These are phyloP conservation scores for Fragilaria radians DNA, from an alignment of 108 stramenopile species.

Conservation along the genomic window DNA sequence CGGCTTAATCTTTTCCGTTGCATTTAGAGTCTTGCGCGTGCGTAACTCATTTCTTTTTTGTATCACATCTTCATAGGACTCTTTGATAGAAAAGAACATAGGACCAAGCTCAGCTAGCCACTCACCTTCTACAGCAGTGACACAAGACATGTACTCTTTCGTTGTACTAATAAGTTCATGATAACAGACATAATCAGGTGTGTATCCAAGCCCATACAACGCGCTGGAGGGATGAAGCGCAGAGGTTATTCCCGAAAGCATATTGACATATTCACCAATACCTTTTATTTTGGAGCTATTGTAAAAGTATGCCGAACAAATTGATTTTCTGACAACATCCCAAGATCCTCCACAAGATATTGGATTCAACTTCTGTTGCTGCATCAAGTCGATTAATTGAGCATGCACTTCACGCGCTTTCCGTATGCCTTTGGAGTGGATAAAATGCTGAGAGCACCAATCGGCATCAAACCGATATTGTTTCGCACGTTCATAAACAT, in stretches of 20 bases:
- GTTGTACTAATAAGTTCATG: conserved; percentile 83
- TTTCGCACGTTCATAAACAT: conserved; percentile 90
- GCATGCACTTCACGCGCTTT: conserved; percentile 63
- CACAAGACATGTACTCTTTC: conserved; percentile 76
- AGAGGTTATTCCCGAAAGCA: conserved; percentile 92
- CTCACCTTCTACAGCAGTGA: conserved; percentile 76
- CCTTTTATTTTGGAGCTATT: conserved; percentile 91
- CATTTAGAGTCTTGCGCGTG: no score
- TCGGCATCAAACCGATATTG: conserved; percentile 53
- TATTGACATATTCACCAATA: conserved; percentile 86
- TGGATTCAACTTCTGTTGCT: conserved; percentile 38
- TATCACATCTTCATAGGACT: conserved; percentile 74
- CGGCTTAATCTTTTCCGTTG: conserved; percentile 59
- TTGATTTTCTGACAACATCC: conserved; percentile 96
- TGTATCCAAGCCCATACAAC: conserved; percentile 90
- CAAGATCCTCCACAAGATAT: conserved; percentile 88
- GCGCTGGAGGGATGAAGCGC: conserved; percentile 89
- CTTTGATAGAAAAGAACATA: conserved; percentile 96
- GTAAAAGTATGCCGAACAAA: conserved; percentile 99
- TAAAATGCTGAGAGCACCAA: conserved; percentile 78
- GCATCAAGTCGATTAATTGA: conserved; percentile 40
- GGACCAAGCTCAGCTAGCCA: conserved; percentile 97
- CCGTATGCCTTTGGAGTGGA: conserved; percentile 62
- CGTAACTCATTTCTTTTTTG: conserved; percentile 61
- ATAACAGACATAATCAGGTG: conserved; percentile 91